phyloP scores from a whole-genome alignment of 371 early-diverging fungal genomes.

The Mortierella sp. region DNA sequence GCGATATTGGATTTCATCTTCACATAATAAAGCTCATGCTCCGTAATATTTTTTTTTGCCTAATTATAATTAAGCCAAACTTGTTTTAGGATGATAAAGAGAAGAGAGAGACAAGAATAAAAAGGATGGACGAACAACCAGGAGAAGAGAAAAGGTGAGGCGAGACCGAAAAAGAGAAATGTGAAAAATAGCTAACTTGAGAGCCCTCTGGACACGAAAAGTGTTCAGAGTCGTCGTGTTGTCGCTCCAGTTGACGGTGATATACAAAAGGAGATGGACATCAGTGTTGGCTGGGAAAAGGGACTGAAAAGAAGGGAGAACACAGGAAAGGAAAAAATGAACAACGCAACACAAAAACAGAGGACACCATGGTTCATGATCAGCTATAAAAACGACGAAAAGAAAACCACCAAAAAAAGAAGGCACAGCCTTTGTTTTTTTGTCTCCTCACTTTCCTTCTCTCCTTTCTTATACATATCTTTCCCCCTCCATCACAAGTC shows the following conservation, averaged over 20 bases:
- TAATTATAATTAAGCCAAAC: constrained; percentile 30
- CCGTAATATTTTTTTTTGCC: not conserved
- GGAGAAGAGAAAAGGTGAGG: not conserved
- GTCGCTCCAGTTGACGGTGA: not conserved
- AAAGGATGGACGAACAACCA: constrained; percentile 3
- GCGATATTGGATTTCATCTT: not conserved
- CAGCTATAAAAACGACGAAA: not conserved
- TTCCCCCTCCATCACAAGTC: not conserved
- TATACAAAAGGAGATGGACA: not conserved
- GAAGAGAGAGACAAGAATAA: not conserved
- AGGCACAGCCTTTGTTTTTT: not conserved
- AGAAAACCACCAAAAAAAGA: not conserved
- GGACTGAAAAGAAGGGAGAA: not conserved
- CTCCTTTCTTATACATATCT: not conserved
- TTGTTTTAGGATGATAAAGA: constrained; percentile 18
- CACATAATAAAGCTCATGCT: constrained; percentile 1
- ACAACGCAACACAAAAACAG: not conserved
- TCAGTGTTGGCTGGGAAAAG: not conserved
- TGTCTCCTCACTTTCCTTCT: not conserved
- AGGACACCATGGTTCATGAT: not conserved
- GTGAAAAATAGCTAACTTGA: not conserved
- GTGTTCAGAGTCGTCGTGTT: not conserved
- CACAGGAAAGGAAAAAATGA: not conserved
- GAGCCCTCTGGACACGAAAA: not conserved
- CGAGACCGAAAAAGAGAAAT: not conserved